These are phyloP conservation scores for Collybia sordida DNA, from an alignment of 768 basidiomycete species.

Conservation along the genomic window DNA sequence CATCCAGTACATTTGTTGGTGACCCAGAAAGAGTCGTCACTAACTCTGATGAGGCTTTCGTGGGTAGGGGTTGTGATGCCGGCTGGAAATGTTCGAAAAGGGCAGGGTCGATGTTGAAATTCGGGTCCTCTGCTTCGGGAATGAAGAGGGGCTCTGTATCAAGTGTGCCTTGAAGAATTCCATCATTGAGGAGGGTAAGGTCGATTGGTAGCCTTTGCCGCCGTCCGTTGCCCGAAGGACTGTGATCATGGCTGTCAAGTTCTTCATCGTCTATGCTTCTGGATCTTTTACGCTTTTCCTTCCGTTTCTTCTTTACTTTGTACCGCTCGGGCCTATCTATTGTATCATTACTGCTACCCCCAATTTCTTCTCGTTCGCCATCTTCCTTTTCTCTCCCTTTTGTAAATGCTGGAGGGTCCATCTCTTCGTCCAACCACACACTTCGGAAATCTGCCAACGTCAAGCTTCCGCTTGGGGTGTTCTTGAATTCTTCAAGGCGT, in stretches of 20 bases:
- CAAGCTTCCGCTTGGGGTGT: slow-evolving; percentile 80
- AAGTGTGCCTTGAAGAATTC: slow-evolving; percentile 62
- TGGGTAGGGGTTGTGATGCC: background rate
- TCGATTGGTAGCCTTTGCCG: slow-evolving; percentile 41
- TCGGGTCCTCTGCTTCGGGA: slow-evolving; percentile 41
- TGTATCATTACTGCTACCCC: slow-evolving; percentile 23
- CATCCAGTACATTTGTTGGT: slow-evolving; percentile 47
- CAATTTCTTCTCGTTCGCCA: slow-evolving; percentile 43
- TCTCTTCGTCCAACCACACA: slow-evolving; percentile 89
- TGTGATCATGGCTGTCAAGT: slow-evolving; percentile 24
- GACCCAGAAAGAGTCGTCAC: slow-evolving; percentile 20
- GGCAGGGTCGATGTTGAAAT: slow-evolving; percentile 56
- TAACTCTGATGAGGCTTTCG: slow-evolving; percentile 2
- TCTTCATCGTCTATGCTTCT: slow-evolving; percentile 32
- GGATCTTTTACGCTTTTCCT: slow-evolving; percentile 37
- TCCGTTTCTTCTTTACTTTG: slow-evolving; percentile 33
- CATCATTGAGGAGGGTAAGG: slow-evolving; percentile 58
- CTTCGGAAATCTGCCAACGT: slow-evolving; percentile 88
- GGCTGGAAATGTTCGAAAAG: slow-evolving; percentile 29
- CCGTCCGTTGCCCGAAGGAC: slow-evolving; percentile 11
- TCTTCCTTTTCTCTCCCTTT: slow-evolving; percentile 74
- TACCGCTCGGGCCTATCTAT: slow-evolving; percentile 22
- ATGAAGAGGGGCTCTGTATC: slow-evolving; percentile 40
- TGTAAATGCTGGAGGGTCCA: slow-evolving; percentile 88
- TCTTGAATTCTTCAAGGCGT: slow-evolving; percentile 92